Conservation (phyloP, 768 basidiomycete species). For the Rhodotorula babjevae region DNA sequence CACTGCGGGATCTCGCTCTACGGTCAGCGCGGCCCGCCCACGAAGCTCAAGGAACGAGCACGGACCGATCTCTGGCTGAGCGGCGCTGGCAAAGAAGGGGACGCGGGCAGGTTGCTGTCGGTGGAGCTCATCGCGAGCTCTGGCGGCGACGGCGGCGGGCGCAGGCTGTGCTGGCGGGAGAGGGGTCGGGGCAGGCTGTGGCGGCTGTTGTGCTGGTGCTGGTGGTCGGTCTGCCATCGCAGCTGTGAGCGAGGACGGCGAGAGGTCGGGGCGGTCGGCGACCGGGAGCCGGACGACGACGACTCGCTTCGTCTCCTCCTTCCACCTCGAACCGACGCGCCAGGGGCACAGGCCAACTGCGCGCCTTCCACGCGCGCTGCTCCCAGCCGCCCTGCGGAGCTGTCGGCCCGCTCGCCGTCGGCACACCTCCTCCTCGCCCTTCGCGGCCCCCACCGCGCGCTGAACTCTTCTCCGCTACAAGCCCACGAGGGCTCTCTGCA, state of each 20-base stretch:
- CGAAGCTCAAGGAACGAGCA: rapidly evolving
- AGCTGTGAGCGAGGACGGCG: not conserved
- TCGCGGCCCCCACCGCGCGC: too few species aligned
- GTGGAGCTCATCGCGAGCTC: conserved; percentile 7
- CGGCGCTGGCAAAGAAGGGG: conserved; percentile 40
- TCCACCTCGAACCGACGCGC: too few species aligned
- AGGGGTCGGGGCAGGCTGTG: not conserved
- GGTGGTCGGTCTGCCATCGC: not conserved
- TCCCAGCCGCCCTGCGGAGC: too few species aligned
- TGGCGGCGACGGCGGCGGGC: conserved; percentile 23
- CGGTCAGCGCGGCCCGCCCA: not conserved
- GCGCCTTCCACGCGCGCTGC: too few species aligned
- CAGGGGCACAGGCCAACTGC: too few species aligned
- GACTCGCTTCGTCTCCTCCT: too few species aligned
- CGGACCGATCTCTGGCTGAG: conserved; percentile 44
- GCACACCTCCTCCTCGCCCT: too few species aligned
- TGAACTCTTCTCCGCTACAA: too few species aligned
- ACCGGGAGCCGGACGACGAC: not conserved
- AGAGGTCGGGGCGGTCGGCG: too few species aligned
- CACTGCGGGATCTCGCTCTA: conserved; percentile 13
- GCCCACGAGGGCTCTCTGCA: too few species aligned
- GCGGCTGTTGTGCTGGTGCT: not conserved
- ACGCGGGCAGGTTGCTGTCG: conserved; percentile 4
- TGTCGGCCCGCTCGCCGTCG: too few species aligned
- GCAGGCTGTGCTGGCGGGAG: not conserved